Percentiles rank a stretch among this genome's conserved stretches.
Evolutionary conservation across 2,329 filamentous ascomycete genomes (phyloP).

Genomic region (Aspergillus sp.): DNA sequence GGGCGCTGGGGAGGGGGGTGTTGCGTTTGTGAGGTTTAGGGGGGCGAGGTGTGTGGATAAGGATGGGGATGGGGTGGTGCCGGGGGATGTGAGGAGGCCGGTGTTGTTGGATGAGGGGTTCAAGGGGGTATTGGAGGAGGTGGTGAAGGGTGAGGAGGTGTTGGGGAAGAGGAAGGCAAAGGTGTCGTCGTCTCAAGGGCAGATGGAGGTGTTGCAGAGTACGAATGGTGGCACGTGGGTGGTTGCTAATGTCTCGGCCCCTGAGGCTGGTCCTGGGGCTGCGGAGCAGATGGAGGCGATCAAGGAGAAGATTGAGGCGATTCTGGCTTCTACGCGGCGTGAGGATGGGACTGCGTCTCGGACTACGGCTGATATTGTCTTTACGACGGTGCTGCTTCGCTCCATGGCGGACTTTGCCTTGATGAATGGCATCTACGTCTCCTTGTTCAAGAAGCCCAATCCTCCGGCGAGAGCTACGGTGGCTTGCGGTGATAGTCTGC

Average conservation of each 20-base stretch:
- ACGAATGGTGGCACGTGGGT: slow-evolving; percentile 32
- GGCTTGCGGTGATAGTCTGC: slow-evolving; percentile 69
- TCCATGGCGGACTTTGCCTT: slow-evolving; percentile 75
- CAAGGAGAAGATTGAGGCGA: slow-evolving; percentile 24
- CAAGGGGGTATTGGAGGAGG: slow-evolving; percentile 36
- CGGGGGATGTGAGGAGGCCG: slow-evolving; percentile 53
- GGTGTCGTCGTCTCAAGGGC: not conserved
- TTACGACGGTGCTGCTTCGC: slow-evolving; percentile 67
- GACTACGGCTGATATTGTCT: slow-evolving; percentile 45
- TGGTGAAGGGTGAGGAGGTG: slow-evolving; percentile 8
- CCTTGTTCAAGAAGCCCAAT: slow-evolving; percentile 73
- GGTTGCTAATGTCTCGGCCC: slow-evolving; percentile 42
- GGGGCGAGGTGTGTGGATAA: slow-evolving; percentile 58
- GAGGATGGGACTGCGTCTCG: slow-evolving; percentile 4
- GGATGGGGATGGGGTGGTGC: slow-evolving; percentile 24
- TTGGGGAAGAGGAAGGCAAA: slow-evolving; percentile 11
- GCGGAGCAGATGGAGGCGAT: slow-evolving; percentile 43
- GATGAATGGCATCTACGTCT: slow-evolving; percentile 75
- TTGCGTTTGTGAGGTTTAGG: slow-evolving; percentile 67
- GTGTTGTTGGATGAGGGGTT: slow-evolving; percentile 68
- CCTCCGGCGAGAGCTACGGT: slow-evolving; percentile 85
- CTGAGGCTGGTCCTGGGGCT: slow-evolving; percentile 41
- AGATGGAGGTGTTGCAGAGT: slow-evolving; percentile 22
- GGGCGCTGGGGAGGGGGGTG: slow-evolving; percentile 72
- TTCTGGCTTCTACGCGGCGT: slow-evolving; percentile 22